Percentiles rank a stretch among this genome's conserved stretches.
These are phyloP conservation scores for Orobanche coerulescens DNA, from an alignment of 257 asterid species.

Conservation along the genomic window DNA sequence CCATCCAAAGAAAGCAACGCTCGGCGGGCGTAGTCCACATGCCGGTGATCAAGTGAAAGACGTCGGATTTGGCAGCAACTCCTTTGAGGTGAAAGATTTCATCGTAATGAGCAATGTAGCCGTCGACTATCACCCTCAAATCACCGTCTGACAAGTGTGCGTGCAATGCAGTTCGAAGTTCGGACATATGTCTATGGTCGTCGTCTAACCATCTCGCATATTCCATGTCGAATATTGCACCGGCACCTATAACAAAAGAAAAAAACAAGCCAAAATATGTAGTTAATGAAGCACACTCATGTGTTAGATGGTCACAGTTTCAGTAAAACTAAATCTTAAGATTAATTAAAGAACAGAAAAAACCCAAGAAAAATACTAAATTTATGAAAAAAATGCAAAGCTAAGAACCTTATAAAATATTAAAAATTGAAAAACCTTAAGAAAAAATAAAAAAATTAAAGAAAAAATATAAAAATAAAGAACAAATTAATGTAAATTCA, in stretches of 20 bases:
- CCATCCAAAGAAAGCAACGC: slow-evolving; percentile 94
- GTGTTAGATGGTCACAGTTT: too few species aligned
- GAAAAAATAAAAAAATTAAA: too few species aligned
- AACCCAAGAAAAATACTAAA: too few species aligned
- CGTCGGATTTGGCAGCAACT: slow-evolving; percentile 73
- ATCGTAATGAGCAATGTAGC: slow-evolving; percentile 68
- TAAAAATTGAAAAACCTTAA: too few species aligned
- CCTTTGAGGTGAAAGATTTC: slow-evolving; percentile 69
- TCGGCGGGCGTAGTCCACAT: slow-evolving; percentile 88
- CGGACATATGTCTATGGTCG: slow-evolving; percentile 70
- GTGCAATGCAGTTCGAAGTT: slow-evolving; percentile 75
- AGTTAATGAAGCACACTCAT: too few species aligned
- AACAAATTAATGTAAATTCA: too few species aligned
- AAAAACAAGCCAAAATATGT: too few species aligned
- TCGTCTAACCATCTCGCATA: slow-evolving; percentile 90
- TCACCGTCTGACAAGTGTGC: slow-evolving; percentile 69
- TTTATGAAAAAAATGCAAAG: too few species aligned
- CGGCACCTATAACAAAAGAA: slow-evolving; percentile 41
- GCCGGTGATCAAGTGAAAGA: slow-evolving; percentile 78
- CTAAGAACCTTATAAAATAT: too few species aligned
- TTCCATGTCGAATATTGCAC: slow-evolving; percentile 86
- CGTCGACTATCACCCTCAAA: slow-evolving; percentile 60
- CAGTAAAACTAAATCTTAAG: too few species aligned
- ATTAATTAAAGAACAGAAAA: too few species aligned
- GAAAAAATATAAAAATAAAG: too few species aligned